Evolutionary conservation across 2,329 filamentous ascomycete genomes (phyloP), one percentile per base, ranked within the genome.

Genomic region (Gremmenia infestans): DNA sequence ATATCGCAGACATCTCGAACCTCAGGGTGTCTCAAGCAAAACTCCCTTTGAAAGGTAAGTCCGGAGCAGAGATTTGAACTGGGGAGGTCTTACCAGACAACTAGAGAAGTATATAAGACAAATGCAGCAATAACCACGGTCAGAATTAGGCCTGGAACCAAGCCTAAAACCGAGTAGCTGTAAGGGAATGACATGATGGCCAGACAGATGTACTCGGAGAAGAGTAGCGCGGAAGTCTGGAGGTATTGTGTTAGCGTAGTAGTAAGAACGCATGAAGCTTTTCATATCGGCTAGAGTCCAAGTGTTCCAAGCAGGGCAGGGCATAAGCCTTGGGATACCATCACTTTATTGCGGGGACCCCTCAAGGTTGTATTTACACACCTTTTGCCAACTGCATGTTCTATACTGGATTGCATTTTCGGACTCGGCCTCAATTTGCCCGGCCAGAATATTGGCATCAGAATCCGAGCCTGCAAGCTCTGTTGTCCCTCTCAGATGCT

Each of bases 121-220:
- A 92, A 72, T 5, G 75, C 80, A 25, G 92, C 91, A 56, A 95
- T 81, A 32, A 93, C 81, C 2, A 88, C 78, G 0, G 92, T 96
- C 68, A 96, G 70, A 59, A 96, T 93, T 8, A 97, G 72, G 23
- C 89, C 91, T 0, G 92, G 91, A 0, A 96, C 89, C 15, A 97
- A 80, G 7, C 92, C 92, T 7, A 97, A 81, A 28, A 93, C 76
- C 45, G 90, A 89, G 72, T 97, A 97, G 0, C 91, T 96, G 81
- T 89, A 96, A 0, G 92, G 92, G 65, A 97, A 97, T 50, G 89
- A 95, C 91, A 97, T 96, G 69, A 96, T 96, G 56, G 82, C 78
- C 73, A 97, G 75, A 71, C 91, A 96, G 57, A 97, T 97, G 71
- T 97, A 97, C 76, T 97, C 92, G 50, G 90, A 94, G 74, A 97